phyloP scores from a whole-genome alignment of 495 filamentous ascomycete genomes.

The Polyplosphaeria fusca region DNA sequence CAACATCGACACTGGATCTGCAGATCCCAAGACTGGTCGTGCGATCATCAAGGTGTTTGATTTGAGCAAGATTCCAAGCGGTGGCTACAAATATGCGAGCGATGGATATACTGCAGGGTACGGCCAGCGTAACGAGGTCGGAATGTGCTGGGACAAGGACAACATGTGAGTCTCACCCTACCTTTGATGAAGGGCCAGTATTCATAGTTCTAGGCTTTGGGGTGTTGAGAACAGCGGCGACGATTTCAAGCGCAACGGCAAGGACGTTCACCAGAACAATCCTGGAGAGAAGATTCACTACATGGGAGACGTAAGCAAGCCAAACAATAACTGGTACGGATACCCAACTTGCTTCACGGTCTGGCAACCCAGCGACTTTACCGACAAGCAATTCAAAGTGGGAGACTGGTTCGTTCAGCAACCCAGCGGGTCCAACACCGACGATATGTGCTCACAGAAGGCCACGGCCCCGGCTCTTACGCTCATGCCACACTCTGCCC shows the following conservation, averaged over 20 bases:
- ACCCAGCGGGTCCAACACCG: slow-evolving; percentile 19
- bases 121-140: slow-evolving; percentile 31
- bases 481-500: slow-evolving; percentile 28
- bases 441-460: slow-evolving; percentile 18
- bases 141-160: slow-evolving; percentile 27
- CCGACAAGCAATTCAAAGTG: slow-evolving; percentile 30
- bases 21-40: slow-evolving; percentile 17
- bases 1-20: slow-evolving; percentile 22
- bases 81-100: slow-evolving; percentile 22
- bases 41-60: slow-evolving; percentile 32
- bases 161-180: slow-evolving; percentile 14
- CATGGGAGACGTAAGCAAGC: slow-evolving; percentile 30
- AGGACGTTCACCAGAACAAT: slow-evolving; percentile 32
- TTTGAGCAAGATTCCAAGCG: slow-evolving; percentile 17
- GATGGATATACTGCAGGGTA: slow-evolving; percentile 21
- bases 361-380: slow-evolving; percentile 29
- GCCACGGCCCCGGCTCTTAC: slow-evolving; percentile 6
- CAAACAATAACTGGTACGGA: slow-evolving; percentile 31
- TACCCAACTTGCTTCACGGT: slow-evolving; percentile 33
- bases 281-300: slow-evolving; percentile 32
- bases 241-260: slow-evolving; percentile 29
- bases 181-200: background rate
- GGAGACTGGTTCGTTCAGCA: slow-evolving; percentile 31
- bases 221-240: slow-evolving; percentile 32
- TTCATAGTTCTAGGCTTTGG: slow-evolving; percentile 21